Evolutionary conservation across 495 filamentous ascomycete genomes (phyloP).

Genomic region (Penicillium bovifimosum): DNA sequence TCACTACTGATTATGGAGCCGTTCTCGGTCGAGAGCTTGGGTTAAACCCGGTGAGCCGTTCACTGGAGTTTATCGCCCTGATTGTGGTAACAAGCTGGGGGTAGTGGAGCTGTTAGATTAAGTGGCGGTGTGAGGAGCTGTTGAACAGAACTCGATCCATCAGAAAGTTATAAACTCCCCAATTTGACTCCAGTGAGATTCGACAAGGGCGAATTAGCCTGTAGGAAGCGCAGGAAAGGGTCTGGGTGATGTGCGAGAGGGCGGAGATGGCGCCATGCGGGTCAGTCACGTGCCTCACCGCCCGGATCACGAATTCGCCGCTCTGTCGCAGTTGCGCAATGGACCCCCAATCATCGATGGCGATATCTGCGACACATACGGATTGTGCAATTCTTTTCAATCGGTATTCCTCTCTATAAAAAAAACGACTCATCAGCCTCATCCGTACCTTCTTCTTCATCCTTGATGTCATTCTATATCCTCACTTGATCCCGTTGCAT

Average conservation of each 20-base stretch:
- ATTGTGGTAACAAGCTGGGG: background rate
- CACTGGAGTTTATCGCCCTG: background rate
- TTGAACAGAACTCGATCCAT: background rate
- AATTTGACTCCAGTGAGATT: background rate
- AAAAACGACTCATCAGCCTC: background rate
- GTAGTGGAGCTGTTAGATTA: background rate
- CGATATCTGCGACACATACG: background rate
- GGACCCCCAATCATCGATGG: background rate
- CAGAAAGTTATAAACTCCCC: background rate
- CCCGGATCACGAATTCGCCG: constrained; percentile 2
- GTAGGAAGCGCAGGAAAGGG: background rate
- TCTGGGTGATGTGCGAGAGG: background rate
- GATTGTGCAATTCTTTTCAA: constrained; percentile 4
- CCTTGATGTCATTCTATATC: too few relatives aligned
- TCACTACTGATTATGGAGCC: background rate
- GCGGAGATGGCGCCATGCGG: constrained; percentile 8
- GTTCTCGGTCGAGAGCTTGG: background rate
- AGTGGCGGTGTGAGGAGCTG: background rate
- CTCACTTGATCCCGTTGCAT: background rate
- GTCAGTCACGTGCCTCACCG: constrained; percentile 5
- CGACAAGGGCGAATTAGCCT: background rate
- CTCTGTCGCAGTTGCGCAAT: background rate
- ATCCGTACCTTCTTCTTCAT: background rate
- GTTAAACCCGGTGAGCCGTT: background rate
- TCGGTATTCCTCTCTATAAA: background rate